Evolutionary conservation across 2,329 filamentous ascomycete species (phyloP), one percentile per base, ranked within the genome.

Genomic region (Rhytidhysteron rufulum): DNA sequence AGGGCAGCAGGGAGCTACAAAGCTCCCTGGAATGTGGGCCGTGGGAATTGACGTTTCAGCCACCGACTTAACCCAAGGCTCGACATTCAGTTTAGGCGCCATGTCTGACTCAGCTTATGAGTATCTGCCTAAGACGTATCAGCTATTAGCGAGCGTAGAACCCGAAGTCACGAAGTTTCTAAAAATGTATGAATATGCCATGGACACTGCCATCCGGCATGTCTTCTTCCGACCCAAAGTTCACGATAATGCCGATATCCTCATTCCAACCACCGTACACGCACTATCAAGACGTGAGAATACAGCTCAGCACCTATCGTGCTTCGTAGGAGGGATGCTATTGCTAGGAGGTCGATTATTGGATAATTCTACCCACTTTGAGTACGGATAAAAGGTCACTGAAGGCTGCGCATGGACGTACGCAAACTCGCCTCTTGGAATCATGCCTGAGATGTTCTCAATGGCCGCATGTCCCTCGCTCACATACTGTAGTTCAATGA

Each of bases 281-380:
- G 24, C 24, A 8, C 24, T 27, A 27, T 7, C 24, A 13, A 7
- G 24, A 27, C 24, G 24, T 27, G 24, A 27, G 24, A 27, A 51
- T 40, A 33, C 44, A 25, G 32, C 41, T 37, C 38, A 53, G 19
- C 83, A 87, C 51, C 68, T 85, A 3, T 72, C 74, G 5, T 88
- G 84, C 60, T 88, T 85, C 55, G 68, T 76, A 2, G 84, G 84
- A 10, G 84, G 83, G 7, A 81, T 83, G 68, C 79, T 85, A 24
- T 82, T 72, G 0, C 71, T 88, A 2, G 80, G 77, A 1, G 79
- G 82, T 2, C 75, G 72, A 41, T 67, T 86, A 13, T 75, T 85
- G 41, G 51, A 66, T 24, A 69, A 65, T 2, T 63, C 66, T 1
- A 66, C 73, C 2, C 75, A 82, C 20, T 55, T 83, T 17, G 62